Conservation (phyloP, 257 asterid genomes). For the Plantago ovata region DNA sequence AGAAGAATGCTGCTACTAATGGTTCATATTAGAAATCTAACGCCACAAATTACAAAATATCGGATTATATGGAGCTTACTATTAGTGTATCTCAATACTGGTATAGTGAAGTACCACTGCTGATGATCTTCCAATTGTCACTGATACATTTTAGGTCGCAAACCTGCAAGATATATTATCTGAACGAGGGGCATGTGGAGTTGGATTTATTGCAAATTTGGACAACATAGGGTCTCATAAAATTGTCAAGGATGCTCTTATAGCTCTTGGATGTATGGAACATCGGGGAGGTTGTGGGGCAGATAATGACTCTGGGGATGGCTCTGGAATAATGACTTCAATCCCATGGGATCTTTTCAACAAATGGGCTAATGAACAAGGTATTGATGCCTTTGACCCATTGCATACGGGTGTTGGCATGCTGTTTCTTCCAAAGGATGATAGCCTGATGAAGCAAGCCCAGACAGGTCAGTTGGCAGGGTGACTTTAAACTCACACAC, state of each 20-base stretch:
- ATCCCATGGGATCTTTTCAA: conserved; percentile 95
- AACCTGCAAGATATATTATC: conserved; percentile 79
- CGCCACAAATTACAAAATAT: too few relatives aligned
- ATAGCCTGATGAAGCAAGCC: conserved; percentile 57
- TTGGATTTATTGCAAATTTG: conserved; percentile 93
- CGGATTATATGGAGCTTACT: background rate
- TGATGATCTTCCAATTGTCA: conserved; percentile 5
- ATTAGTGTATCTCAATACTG: background rate
- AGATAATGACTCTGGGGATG: conserved; percentile 99
- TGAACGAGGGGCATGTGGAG: conserved; percentile 97
- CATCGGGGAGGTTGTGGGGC: conserved; percentile 99
- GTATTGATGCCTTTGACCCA: conserved; percentile 61
- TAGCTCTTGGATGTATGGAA: conserved; percentile 98
- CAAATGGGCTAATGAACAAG: conserved; percentile 84
- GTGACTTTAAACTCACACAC: background rate
- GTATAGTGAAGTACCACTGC: conserved; percentile 14
- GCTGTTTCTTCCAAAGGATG: conserved; percentile 89
- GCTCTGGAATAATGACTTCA: conserved; percentile 93
- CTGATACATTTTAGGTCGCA: conserved; percentile 58
- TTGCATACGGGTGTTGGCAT: conserved; percentile 93
- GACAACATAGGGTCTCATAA: conserved; percentile 76
- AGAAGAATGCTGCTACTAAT: too few relatives aligned
- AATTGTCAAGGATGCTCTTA: conserved; percentile 86
- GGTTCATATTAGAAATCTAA: too few relatives aligned
- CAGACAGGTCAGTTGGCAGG: conserved; percentile 54